Percentiles rank a stretch among this genome's conserved stretches.
phyloP scores from a whole-genome alignment of 108 stramenopile genomes.

The Skeletonema menzelii region DNA sequence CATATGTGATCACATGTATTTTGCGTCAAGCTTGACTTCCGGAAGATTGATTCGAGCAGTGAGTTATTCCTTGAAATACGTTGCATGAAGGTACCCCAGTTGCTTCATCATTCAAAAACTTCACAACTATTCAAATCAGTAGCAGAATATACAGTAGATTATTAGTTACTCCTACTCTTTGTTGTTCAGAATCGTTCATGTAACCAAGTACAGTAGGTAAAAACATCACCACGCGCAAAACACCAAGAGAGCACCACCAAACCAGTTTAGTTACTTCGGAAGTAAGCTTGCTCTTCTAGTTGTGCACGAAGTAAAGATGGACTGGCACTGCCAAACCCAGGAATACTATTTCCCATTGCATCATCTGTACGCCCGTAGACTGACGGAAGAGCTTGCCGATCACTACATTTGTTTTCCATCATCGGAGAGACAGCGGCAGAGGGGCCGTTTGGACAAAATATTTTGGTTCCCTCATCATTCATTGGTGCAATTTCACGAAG shows the following conservation, averaged over 20 bases:
- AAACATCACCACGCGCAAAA: not conserved
- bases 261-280: conserved; percentile 13
- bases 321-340: conserved; percentile 54
- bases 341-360: conserved; percentile 76
- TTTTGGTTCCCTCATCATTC: conserved; percentile 69
- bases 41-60: too few relatives aligned
- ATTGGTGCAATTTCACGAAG: conserved; percentile 78
- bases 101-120: too few relatives aligned
- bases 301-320: conserved; percentile 32
- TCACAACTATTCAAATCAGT: too few relatives aligned
- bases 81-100: too few relatives aligned
- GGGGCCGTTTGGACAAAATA: conserved; percentile 88
- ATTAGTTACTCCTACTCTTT: too few relatives aligned
- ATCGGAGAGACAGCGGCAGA: conserved; percentile 70
- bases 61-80: too few relatives aligned
- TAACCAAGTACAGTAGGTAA: not conserved
- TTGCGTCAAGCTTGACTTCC: too few relatives aligned
- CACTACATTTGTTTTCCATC: conserved; percentile 90
- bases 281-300: conserved; percentile 43
- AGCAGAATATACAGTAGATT: too few relatives aligned
- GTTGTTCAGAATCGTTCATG: too few relatives aligned
- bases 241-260: not conserved
- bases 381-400: conserved; percentile 62
- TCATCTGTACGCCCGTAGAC: conserved; percentile 81
- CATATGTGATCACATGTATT: too few relatives aligned